phyloP scores from a whole-genome alignment of 768 basidiomycete genomes.

The Cantharellus cinnabarinus region DNA sequence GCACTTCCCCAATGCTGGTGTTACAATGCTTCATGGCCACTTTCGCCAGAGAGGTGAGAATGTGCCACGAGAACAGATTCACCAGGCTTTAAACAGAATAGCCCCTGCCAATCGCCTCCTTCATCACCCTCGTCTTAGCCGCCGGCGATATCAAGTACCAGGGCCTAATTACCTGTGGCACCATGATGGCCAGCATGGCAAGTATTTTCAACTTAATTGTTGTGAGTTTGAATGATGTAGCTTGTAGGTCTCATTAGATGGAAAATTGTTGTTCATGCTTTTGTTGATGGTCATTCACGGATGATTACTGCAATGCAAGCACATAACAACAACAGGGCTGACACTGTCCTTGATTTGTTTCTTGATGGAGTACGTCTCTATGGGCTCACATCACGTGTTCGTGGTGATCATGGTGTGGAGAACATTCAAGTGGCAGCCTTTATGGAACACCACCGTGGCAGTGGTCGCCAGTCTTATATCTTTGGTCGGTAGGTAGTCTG shows the following conservation, averaged over 20 bases:
- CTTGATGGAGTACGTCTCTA: constrained; percentile 7
- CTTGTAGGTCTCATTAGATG: constrained; percentile 10
- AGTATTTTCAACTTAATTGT: background rate
- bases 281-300: constrained; percentile 14
- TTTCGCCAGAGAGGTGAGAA: background rate
- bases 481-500: background rate
- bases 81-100: background rate
- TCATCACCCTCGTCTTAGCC: constrained; percentile 6
- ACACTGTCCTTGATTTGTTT: constrained; percentile 20
- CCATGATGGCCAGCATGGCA: constrained; percentile 16
- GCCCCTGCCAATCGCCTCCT: constrained; percentile 1
- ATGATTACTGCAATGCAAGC: constrained; percentile 3
- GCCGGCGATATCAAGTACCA: constrained; percentile 10
- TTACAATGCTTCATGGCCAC: constrained; percentile 9
- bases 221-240: background rate
- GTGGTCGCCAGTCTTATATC: constrained; percentile 9
- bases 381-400: constrained; percentile 15
- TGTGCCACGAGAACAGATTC: background rate
- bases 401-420: constrained; percentile 12
- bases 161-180: constrained; percentile 15
- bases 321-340: constrained; percentile 5
- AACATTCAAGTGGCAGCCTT: constrained; percentile 9
- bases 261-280: constrained; percentile 12
- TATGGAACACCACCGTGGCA: constrained; percentile 9
- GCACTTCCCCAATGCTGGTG: constrained; percentile 7